phyloP scores from a whole-genome alignment of 2,329 filamentous ascomycete species.

The Botrytis pseudocinerea region DNA sequence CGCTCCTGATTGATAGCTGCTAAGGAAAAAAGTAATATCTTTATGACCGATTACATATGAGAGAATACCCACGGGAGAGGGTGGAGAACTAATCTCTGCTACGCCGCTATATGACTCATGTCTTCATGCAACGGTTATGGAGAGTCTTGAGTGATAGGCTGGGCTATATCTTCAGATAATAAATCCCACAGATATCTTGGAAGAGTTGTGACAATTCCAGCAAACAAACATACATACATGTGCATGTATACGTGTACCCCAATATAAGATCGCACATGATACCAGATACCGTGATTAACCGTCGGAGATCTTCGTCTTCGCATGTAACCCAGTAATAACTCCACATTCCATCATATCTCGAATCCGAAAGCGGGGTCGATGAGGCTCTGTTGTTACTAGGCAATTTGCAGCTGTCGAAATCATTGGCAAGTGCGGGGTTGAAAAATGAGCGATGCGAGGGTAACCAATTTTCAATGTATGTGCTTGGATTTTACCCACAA shows the following conservation, averaged over 20 bases:
- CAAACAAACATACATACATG: background rate
- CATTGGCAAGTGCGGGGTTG: slow-evolving; percentile 2
- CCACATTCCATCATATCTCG: background rate
- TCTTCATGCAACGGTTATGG: background rate
- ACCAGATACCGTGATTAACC: slow-evolving; percentile 3
- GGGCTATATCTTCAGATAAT: slow-evolving; percentile 2
- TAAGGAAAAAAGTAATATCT: background rate
- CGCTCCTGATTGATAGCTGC: slow-evolving; percentile 34
- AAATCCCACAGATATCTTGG: background rate
- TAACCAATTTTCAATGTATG: background rate
- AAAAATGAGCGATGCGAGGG: background rate
- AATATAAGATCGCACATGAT: background rate
- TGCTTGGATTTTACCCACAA: background rate
- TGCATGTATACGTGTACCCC: slow-evolving; percentile 1
- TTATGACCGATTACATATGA: background rate
- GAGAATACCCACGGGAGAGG: background rate
- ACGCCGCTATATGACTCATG: background rate
- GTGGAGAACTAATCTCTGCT: background rate
- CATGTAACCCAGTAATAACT: background rate
- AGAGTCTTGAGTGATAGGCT: background rate
- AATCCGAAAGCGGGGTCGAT: background rate
- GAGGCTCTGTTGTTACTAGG: slow-evolving; percentile 10
- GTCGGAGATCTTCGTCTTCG: background rate
- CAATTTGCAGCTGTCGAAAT: background rate
- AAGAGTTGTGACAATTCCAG: slow-evolving; percentile 1